Conservation (phyloP, 768 basidiomycete genomes). For the Russula dissimulans region DNA sequence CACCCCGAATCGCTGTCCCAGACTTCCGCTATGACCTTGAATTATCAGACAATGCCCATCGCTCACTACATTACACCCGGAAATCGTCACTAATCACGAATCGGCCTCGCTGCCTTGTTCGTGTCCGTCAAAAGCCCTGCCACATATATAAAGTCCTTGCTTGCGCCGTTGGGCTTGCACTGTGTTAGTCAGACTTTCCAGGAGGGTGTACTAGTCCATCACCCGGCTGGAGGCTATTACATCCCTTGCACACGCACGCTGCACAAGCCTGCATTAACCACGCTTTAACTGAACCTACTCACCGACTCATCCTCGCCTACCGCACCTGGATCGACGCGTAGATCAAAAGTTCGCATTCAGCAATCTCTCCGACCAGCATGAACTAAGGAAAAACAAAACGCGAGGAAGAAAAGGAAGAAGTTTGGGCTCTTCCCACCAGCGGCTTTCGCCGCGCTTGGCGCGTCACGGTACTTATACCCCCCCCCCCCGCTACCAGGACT, state of each 20-base stretch:
- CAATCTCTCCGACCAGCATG: not conserved
- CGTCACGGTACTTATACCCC: not conserved
- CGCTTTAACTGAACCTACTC: too few species aligned
- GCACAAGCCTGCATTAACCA: too few species aligned
- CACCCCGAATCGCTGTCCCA: too few species aligned
- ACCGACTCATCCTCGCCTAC: too few species aligned
- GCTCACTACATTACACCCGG: too few species aligned
- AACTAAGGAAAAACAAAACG: not conserved
- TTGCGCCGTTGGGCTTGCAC: not conserved
- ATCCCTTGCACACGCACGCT: too few species aligned
- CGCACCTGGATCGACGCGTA: not conserved
- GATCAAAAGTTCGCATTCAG: too few species aligned
- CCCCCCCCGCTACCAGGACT: not conserved
- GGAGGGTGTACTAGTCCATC: too few species aligned
- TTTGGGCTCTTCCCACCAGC: not conserved
- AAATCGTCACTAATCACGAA: not conserved
- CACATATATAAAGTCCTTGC: not conserved
- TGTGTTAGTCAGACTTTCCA: too few species aligned
- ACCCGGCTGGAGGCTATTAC: too few species aligned
- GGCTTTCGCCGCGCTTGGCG: not conserved
- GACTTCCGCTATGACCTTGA: too few species aligned
- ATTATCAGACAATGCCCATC: too few species aligned
- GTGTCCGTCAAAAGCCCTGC: not conserved
- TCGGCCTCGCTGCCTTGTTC: conserved; percentile 4
- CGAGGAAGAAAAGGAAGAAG: not conserved